A percentile compares a stretch with the other conserved stretches of the same genome.
These are phyloP conservation scores for Parafenestella ontariensis DNA, from an alignment of 2,329 filamentous ascomycete genomes.

Conservation along the genomic window DNA sequence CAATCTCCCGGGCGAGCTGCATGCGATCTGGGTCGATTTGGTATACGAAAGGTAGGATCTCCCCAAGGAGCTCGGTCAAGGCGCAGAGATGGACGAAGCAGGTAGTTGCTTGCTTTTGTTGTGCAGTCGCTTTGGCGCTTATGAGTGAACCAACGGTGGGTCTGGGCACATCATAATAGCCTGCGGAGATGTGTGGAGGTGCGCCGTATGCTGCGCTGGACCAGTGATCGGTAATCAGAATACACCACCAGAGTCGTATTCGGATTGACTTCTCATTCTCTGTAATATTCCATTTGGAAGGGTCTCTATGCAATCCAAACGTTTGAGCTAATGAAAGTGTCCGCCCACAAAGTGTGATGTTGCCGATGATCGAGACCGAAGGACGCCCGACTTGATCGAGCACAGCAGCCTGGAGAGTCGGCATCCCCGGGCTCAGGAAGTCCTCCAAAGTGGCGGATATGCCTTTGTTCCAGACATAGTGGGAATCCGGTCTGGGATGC, in stretches of 20 bases:
- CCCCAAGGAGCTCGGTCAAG: constrained; percentile 54
- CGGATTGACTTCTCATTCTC: constrained; percentile 59
- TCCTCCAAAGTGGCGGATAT: constrained; percentile 53
- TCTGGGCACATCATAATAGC: constrained; percentile 64
- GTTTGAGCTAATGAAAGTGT: constrained; percentile 63
- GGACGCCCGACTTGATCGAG: constrained; percentile 53
- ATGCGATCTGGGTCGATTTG: constrained; percentile 40
- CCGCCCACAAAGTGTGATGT: constrained; percentile 62
- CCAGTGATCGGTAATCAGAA: constrained; percentile 65
- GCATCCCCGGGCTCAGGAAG: constrained; percentile 50
- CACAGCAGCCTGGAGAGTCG: constrained; percentile 49
- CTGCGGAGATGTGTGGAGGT: constrained; percentile 60
- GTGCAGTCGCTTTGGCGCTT: constrained; percentile 45
- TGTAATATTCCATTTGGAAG: constrained; percentile 60
- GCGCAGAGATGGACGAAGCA: constrained; percentile 62
- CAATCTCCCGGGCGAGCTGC: constrained; percentile 36
- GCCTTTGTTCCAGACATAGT: constrained; percentile 53
- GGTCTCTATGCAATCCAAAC: constrained; percentile 63
- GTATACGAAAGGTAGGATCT: constrained; percentile 50
- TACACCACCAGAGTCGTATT: constrained; percentile 64
- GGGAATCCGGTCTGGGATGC: constrained; percentile 46
- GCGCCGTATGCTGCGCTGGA: constrained; percentile 64
- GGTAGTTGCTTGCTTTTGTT: constrained; percentile 55
- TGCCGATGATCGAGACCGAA: constrained; percentile 52
- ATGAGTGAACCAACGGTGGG: constrained; percentile 55